Evolutionary conservation across 257 asterid species (phyloP), one percentile per base, ranked within the genome.

Genomic region (Rauvolfia tetraphylla): DNA sequence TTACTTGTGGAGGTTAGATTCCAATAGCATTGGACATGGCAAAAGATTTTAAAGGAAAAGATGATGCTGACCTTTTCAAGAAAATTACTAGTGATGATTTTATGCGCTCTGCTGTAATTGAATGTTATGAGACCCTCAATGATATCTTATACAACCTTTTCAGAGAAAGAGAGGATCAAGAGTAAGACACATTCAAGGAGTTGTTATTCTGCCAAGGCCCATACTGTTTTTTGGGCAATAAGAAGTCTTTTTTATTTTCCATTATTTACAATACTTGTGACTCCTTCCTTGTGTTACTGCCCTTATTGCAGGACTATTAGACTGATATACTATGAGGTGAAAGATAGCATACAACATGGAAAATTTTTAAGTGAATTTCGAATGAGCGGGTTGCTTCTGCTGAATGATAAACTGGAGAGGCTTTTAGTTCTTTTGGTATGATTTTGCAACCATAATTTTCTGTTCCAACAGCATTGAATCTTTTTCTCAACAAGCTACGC

Each of bases 21-120:
- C 99, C 99, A 51, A 95, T 93, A 77, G 99, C 97, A 46, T 83
- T 95, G 83, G 99, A 93, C 89, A 95, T 95, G 98, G 99, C 97
- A 66, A 93, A 93, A 85, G 98, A 90, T 84, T 85, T 84, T 84
- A 93, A 81, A 78, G 96, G 87, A 81, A 85, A 81, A 85, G 97
- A 91, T 63, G 98, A 95, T 79, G 90, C 83, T 79, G 99, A 95
- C 59, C 90, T 95, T 79, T 87, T 93, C 87, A 85, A 86, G 94
- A 95, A 90, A 90, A 95, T 95, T 63, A 88, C 76, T 81, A 87
- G 76, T 71, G 99, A 95, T 62, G 94, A 87, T 54, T 95, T 91
- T 83, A 93, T 95, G 99, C 86, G 80, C 82, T 82, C 87, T 80
- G 98, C 98, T 71, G 89, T 95, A 59, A 86, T 90, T 75, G 99